Conservation (phyloP, 768 basidiomycete genomes). For the Chiua virens region DNA sequence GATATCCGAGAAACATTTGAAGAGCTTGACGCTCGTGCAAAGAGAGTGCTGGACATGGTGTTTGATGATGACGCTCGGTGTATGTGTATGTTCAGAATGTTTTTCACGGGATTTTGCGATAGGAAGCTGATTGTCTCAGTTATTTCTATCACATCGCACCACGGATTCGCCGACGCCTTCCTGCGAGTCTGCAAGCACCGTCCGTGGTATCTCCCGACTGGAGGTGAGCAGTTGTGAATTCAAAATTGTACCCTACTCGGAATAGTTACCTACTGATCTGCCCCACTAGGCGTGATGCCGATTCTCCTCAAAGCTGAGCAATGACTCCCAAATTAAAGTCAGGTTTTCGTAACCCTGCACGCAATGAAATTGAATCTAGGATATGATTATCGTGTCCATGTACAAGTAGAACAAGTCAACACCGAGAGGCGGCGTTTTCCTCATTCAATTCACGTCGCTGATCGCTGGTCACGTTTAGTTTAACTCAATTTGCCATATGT, state of each 20-base stretch:
- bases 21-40: conserved; percentile 49
- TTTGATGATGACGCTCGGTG: conserved; percentile 48
- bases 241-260: too few relatives aligned
- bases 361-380: neutral
- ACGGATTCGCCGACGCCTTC: conserved; percentile 60
- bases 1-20: conserved; percentile 52
- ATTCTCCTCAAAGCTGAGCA: conserved; percentile 19
- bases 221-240: conserved; percentile 50
- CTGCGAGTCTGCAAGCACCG: conserved; percentile 47
- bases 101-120: neutral
- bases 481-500: conserved; percentile 36
- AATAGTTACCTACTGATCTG: conserved; percentile 1
- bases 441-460: neutral
- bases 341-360: neutral
- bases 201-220: conserved; percentile 52
- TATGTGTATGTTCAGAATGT: conserved; percentile 46
- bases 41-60: conserved; percentile 51
- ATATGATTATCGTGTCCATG: neutral
- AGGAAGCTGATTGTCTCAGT: conserved; percentile 36
- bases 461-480: neutral
- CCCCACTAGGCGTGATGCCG: conserved; percentile 26
- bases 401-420: neutral
- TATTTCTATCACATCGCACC: conserved; percentile 67
- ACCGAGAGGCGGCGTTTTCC: neutral
- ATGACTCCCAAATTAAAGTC: conserved; percentile 6